Percentiles rank a stretch among this genome's conserved stretches.
Conservation (phyloP, 306 rosid genomes). For the Lathyrus oleraceus region DNA sequence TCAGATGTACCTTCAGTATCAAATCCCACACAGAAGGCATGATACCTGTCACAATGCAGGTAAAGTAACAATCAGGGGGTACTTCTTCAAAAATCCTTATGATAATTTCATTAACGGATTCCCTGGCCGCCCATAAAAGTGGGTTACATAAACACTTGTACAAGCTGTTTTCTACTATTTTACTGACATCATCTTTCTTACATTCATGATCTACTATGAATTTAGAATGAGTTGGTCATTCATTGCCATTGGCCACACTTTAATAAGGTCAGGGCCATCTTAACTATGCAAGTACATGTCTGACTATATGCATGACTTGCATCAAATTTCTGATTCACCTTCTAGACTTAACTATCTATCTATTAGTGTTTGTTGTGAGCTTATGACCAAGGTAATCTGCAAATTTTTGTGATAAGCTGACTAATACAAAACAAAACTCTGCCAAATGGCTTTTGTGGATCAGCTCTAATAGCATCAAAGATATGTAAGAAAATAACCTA, state of each 20-base stretch:
- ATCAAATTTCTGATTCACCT: conserved; percentile 29
- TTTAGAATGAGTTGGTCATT: conserved; percentile 26
- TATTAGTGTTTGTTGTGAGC: conserved; percentile 22
- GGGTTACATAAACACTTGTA: conserved; percentile 1
- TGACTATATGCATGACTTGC: conserved; percentile 20
- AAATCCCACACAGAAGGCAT: conserved; percentile 96
- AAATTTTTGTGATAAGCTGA: conserved; percentile 21
- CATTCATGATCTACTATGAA: conserved; percentile 22
- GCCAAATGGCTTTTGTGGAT: not conserved
- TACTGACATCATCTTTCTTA: conserved; percentile 9
- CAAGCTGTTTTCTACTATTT: conserved; percentile 5
- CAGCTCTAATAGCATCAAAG: conserved; percentile 3
- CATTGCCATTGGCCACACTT: conserved; percentile 15
- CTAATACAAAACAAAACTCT: conserved; percentile 3
- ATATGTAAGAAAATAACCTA: conserved; percentile 1
- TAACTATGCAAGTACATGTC: not conserved
- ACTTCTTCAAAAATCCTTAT: conserved; percentile 17
- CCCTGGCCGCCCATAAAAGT: not conserved
- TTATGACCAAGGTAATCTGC: conserved; percentile 16
- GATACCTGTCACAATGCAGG: conserved; percentile 70
- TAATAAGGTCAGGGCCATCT: conserved; percentile 5
- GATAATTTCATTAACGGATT: conserved; percentile 28
- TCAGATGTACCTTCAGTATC: conserved; percentile 83
- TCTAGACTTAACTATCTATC: conserved; percentile 31
- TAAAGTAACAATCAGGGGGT: conserved; percentile 36